Conservation (phyloP, 1,139 yeast species). For the Casaregolazyma suthepensis region DNA sequence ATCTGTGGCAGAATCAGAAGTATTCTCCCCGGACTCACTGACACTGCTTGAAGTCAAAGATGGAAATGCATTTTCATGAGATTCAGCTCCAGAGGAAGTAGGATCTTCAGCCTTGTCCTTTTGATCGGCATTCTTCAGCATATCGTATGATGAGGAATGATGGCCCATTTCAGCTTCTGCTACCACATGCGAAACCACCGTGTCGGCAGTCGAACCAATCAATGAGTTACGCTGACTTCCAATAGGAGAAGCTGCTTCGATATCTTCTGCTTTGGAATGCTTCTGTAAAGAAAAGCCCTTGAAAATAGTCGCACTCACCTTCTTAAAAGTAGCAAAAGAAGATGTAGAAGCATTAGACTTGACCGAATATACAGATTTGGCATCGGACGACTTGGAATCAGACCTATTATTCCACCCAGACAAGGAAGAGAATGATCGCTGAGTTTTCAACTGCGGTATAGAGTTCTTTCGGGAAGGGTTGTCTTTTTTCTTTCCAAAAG, state of each 20-base stretch:
- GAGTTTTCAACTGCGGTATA: conserved; percentile 1
- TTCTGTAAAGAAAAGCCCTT: conserved; percentile 3
- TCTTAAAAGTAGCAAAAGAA: conserved; percentile 26
- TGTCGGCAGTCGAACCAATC: conserved; percentile 9
- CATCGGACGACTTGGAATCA: conserved; percentile 13
- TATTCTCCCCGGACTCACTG: conserved; percentile 10
- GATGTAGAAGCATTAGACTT: conserved; percentile 25
- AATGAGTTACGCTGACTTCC: neutral
- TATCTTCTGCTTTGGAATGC: neutral
- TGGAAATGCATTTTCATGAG: conserved; percentile 14
- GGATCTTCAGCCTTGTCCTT: neutral
- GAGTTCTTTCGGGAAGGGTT: neutral
- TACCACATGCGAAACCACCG: conserved; percentile 22
- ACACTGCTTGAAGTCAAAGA: conserved; percentile 22
- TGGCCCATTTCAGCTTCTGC: conserved; percentile 22
- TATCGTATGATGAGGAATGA: neutral
- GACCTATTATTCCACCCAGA: conserved; percentile 10
- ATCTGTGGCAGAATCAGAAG: neutral
- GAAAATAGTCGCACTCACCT: conserved; percentile 13
- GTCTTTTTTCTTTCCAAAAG: conserved; percentile 18
- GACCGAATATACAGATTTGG: conserved; percentile 21
- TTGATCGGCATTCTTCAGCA: neutral
- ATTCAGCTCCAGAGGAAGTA: neutral
- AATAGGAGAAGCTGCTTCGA: conserved; percentile 1
- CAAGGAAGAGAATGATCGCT: conserved; percentile 9